phyloP scores from a whole-genome alignment of 1,139 yeast species.

The Candida sanyaensis region DNA sequence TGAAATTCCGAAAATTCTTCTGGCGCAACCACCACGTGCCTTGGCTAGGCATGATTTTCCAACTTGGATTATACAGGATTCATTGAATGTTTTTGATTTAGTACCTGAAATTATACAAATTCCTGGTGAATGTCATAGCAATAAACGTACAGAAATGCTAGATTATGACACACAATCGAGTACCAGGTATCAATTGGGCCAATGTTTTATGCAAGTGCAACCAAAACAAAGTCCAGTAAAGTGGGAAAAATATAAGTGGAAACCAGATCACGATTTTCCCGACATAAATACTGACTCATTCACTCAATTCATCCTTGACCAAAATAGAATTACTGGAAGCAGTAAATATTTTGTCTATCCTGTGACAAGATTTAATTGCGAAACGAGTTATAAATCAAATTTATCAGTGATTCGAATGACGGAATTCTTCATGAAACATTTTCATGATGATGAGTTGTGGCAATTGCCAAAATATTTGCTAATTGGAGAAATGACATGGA shows the following conservation, averaged over 20 bases:
- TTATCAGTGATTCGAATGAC: neutral
- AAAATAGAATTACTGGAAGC: slow-evolving; percentile 7
- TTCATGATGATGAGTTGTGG: slow-evolving; percentile 5
- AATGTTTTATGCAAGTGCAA: neutral
- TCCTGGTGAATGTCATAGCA: neutral
- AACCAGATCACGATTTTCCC: neutral
- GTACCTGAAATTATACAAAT: neutral
- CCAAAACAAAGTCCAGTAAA: neutral
- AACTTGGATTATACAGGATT: slow-evolving; percentile 4
- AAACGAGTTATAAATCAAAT: neutral
- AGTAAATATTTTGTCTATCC: slow-evolving; percentile 11
- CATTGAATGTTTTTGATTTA: slow-evolving; percentile 2
- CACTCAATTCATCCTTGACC: slow-evolving; percentile 3
- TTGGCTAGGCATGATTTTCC: neutral
- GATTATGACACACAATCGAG: neutral
- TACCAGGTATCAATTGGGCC: neutral
- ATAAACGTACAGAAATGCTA: neutral
- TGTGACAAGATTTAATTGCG: slow-evolving; percentile 1
- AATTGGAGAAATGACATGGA: slow-evolving; percentile 12
- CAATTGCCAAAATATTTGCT: slow-evolving; percentile 8
- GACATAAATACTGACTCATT: slow-evolving; percentile 1
- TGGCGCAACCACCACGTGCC: neutral
- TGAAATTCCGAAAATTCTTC: neutral
- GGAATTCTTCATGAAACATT: slow-evolving; percentile 1
- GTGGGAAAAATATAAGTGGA: neutral